Conservation (phyloP, 169 alveolate genomes). For the Plasmodium fragile region DNA sequence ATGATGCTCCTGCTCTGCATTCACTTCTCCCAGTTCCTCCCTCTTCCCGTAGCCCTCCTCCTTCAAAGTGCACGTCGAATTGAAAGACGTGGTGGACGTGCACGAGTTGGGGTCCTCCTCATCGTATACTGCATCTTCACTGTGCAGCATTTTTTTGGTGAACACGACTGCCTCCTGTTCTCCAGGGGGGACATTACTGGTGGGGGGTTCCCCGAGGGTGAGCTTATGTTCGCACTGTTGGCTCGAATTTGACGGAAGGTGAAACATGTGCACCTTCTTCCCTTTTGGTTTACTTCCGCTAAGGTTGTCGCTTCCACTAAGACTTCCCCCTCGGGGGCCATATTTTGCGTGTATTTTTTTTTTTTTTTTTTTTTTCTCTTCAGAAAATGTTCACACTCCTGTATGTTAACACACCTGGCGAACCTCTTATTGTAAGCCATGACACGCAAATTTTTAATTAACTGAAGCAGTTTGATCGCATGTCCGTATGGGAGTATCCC, state of each 20-base stretch:
- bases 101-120: background rate
- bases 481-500: conserved; percentile 68
- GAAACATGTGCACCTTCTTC: background rate
- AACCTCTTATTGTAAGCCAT: conserved; percentile 51
- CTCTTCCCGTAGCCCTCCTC: background rate
- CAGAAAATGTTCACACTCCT: conserved; percentile 32
- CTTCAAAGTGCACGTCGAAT: background rate
- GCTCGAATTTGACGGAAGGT: background rate
- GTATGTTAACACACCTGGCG: conserved; percentile 1
- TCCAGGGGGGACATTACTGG: background rate
- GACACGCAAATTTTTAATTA: conserved; percentile 32
- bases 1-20: background rate
- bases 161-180: background rate
- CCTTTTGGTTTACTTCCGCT: background rate
- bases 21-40: background rate
- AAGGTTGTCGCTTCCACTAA: background rate
- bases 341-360: background rate
- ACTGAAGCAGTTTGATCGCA: conserved; percentile 50
- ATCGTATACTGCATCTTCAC: background rate
- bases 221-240: background rate
- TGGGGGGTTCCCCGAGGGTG: background rate
- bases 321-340: background rate
- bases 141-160: background rate
- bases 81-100: background rate
- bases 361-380: background rate